Conservation (phyloP, 257 asterid species). For the Asclepias syriaca region DNA sequence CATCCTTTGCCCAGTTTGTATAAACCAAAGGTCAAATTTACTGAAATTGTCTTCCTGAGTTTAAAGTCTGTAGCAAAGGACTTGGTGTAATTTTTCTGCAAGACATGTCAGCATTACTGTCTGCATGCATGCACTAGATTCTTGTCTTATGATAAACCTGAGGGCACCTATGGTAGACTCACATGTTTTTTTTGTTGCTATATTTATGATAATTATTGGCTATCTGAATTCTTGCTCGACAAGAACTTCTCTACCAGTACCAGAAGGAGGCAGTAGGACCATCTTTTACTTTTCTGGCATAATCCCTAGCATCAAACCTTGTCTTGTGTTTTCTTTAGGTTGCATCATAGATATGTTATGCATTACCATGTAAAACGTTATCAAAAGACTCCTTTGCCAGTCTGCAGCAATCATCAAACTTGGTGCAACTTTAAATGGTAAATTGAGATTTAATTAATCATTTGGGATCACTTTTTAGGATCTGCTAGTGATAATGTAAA, state of each 20-base stretch:
- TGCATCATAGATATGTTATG: neutral
- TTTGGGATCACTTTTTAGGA: neutral
- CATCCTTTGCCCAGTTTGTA: neutral
- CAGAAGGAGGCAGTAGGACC: neutral
- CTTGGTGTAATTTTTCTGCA: neutral
- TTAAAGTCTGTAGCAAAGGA: neutral
- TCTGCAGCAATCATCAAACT: neutral
- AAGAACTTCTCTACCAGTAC: neutral
- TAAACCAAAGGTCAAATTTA: neutral
- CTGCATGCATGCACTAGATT: neutral
- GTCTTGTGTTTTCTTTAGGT: no score
- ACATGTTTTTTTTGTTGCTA: neutral
- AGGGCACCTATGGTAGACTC: neutral
- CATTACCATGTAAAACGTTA: neutral
- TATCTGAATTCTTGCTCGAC: neutral
- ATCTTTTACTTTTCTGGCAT: neutral
- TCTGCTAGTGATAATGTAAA: neutral
- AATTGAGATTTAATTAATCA: neutral
- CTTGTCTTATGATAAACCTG: neutral
- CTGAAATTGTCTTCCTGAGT: neutral
- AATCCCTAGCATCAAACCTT: neutral
- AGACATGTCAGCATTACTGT: no score
- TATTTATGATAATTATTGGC: neutral
- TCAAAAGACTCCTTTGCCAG: neutral
- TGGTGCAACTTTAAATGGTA: neutral